Evolutionary conservation across 1,284 basidiomycete species (phyloP).

Genomic region (Ceratobasidium sp.): DNA sequence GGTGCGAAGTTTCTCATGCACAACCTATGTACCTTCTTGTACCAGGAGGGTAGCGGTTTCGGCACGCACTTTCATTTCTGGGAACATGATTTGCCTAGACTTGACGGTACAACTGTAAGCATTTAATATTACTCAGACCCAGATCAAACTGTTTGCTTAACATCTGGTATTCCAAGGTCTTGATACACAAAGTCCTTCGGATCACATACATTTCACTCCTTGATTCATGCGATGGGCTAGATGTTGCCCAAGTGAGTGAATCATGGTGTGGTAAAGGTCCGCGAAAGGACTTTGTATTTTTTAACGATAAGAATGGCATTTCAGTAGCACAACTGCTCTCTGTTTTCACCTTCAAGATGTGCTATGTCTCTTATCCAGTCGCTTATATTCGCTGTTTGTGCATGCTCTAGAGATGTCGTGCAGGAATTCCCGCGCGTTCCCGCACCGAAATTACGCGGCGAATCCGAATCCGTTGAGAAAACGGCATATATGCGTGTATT

Average conservation of each 20-base stretch:
- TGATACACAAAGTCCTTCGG: not conserved
- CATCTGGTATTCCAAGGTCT: not conserved
- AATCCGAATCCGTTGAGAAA: no score
- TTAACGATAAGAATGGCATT: not conserved
- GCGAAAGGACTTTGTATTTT: not conserved
- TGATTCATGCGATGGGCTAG: no score
- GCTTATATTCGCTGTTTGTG: not conserved
- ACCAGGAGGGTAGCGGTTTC: not conserved
- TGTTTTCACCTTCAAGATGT: not conserved
- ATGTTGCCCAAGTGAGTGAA: no score
- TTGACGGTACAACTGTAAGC: not conserved
- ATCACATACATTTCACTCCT: not conserved
- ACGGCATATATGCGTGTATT: no score
- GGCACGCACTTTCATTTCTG: not conserved
- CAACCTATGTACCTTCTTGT: not conserved
- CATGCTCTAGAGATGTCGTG: no score
- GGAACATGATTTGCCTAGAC: not conserved
- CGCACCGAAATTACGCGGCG: no score
- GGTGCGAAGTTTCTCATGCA: no score
- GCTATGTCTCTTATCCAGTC: not conserved
- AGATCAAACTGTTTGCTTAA: not conserved
- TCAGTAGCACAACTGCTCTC: not conserved
- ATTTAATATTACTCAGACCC: not conserved
- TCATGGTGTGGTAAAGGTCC: not conserved
- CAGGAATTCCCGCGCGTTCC: no score